Evolutionary conservation across 108 stramenopile genomes (phyloP).

Genomic region (Nannochloropsis granulata): DNA sequence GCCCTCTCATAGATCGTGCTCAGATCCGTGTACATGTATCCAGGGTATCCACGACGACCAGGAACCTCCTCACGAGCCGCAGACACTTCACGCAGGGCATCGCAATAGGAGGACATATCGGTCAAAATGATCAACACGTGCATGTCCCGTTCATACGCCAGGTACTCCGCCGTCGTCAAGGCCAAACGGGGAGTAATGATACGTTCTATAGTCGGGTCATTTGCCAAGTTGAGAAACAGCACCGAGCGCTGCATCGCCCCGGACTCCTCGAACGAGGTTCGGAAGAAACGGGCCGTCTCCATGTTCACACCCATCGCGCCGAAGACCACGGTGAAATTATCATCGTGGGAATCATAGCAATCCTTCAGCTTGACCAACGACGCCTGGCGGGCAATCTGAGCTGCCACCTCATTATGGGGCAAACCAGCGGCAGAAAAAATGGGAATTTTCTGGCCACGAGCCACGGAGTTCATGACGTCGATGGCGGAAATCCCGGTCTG

Average conservation of each 20-base stretch:
- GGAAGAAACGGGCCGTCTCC: conserved; percentile 98
- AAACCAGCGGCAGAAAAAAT: conserved; percentile 99
- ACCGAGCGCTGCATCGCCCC: conserved; percentile 98
- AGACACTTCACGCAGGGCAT: conserved; percentile 94
- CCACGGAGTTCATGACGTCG: conserved; percentile 99
- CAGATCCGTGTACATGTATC: conserved; percentile 99
- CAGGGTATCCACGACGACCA: conserved; percentile 98
- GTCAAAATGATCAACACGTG: conserved; percentile 98
- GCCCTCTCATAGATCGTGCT: conserved; percentile 99
- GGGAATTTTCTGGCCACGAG: conserved; percentile 99
- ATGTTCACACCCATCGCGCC: conserved; percentile 99
- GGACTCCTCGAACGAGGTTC: conserved; percentile 90
- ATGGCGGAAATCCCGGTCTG: conserved; percentile 85
- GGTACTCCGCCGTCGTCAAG: conserved; percentile 88
- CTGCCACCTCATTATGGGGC: conserved; percentile 99
- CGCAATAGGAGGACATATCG: conserved; percentile 98
- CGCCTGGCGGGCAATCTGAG: conserved; percentile 97
- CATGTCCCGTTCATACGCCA: conserved; percentile 96
- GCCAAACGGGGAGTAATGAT: conserved; percentile 96
- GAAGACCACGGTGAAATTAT: conserved; percentile 99
- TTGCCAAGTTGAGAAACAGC: conserved; percentile 95
- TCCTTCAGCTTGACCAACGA: conserved; percentile 93
- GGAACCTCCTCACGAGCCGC: conserved; percentile 99
- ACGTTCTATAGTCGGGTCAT: conserved; percentile 99
- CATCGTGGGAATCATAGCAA: conserved; percentile 85